Conservation (phyloP, 1,284 basidiomycete species). For the Sporisorium reilianum region DNA sequence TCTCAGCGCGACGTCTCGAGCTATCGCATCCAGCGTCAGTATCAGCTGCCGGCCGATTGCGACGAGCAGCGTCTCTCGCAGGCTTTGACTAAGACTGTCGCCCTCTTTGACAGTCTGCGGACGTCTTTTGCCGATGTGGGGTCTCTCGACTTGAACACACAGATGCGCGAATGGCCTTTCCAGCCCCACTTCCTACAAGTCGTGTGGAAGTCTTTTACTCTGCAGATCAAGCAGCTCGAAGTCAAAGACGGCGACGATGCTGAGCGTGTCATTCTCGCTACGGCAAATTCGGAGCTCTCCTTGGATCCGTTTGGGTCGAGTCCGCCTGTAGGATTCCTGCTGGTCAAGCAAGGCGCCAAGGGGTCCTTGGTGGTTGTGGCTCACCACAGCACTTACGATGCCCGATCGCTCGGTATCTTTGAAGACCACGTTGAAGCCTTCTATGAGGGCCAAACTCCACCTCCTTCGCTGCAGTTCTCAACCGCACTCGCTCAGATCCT, state of each 20-base stretch:
- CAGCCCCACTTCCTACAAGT: slow-evolving; percentile 49
- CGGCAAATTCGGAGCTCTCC: slow-evolving; percentile 4
- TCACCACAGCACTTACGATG: slow-evolving; percentile 65
- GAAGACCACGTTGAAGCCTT: slow-evolving; percentile 47
- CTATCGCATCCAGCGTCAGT: slow-evolving; percentile 61
- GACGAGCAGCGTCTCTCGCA: slow-evolving; percentile 30
- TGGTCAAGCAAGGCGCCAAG: slow-evolving; percentile 28
- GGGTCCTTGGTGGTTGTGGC: slow-evolving; percentile 37
- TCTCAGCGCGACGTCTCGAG: slow-evolving; percentile 46
- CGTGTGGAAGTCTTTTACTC: slow-evolving; percentile 32
- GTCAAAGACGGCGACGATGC: slow-evolving; percentile 13
- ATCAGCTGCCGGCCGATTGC: slow-evolving; percentile 54
- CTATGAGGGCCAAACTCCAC: slow-evolving; percentile 20
- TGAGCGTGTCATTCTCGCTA: slow-evolving; percentile 17
- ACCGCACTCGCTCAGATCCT: slow-evolving; percentile 52
- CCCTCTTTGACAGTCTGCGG: slow-evolving; percentile 53
- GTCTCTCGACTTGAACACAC: slow-evolving; percentile 16
- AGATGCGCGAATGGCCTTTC: slow-evolving; percentile 32
- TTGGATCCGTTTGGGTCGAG: slow-evolving; percentile 28
- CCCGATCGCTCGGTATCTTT: slow-evolving; percentile 51
- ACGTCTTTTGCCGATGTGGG: slow-evolving; percentile 55
- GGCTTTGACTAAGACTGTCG: slow-evolving; percentile 35
- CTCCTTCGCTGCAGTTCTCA: slow-evolving; percentile 33
- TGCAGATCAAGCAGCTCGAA: slow-evolving; percentile 17
- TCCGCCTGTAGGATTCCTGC: slow-evolving; percentile 40